Base-by-base conservation (phyloP, 139 green algal genomes). In the Marvania coccoides region DNA sequence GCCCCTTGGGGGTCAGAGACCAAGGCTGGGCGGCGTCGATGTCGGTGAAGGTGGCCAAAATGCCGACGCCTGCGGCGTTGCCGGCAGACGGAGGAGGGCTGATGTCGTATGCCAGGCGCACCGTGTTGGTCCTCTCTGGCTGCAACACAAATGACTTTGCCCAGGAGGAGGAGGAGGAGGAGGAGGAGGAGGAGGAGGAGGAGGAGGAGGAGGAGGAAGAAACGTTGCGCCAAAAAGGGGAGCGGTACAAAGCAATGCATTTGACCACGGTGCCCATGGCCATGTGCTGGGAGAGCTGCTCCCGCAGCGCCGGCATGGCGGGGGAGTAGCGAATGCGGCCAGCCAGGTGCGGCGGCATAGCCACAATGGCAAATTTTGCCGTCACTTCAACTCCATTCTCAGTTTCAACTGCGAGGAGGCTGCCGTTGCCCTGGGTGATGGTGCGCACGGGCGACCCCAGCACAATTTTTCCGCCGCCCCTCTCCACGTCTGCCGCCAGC, bases 81-180 rank as follows among this genome's bases (percentile, higher is more conserved):
- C 56, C 56, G 0, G 46, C 48, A 62, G 34, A 62, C 34, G 10
- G 19, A 34, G 35, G 8, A 5, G 34, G 5, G 1, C 34, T 62
- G 35, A 31, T 47, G 3, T 34, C 35, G 23, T 39, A 15, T 3
- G n/a, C n/a, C n/a, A n/a, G n/a, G n/a, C n/a, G n/a, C n/a, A n/a
- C n/a, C n/a, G n/a, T n/a, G n/a, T n/a, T n/a, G n/a, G n/a, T n/a
- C n/a, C n/a, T n/a, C n/a, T n/a, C n/a, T n/a, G 56, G 56, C 34
- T 62, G 34, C 60, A 61, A 42, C 38, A 60, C 47, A 60, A 61
- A 67, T 61, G 31, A 67, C 2, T 33, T 59, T 67, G 31, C 13
- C 3, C 19, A 26, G 47, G 38, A 4, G 42, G 19, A 51, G 42
- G 19, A 51, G 42, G 19, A 19, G 19, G 42, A 51, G 19, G 42